A percentile compares a stretch with the other conserved stretches of the same genome.
These are phyloP conservation scores for Penicillium alfredii DNA, from an alignment of 495 filamentous ascomycete genomes.

Conservation along the genomic window DNA sequence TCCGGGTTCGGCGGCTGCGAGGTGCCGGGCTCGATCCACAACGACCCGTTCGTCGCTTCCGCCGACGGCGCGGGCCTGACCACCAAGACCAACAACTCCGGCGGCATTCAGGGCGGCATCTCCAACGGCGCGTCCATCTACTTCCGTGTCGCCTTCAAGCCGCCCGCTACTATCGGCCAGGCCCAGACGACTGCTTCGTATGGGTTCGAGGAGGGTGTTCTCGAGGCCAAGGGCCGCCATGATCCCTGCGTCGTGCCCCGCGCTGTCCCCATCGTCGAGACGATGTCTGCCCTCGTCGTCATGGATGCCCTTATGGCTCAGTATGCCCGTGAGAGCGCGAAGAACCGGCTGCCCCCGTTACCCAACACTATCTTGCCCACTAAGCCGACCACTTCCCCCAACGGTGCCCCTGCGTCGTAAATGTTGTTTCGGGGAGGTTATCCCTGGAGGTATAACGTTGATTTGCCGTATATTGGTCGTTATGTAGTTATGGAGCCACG, in stretches of 20 bases:
- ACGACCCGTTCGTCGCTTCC: constrained; percentile 75
- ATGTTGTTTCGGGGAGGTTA: too few relatives aligned
- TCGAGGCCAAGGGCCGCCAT: constrained; percentile 93
- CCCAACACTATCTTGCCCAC: constrained; percentile 36
- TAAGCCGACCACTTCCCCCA: constrained; percentile 22
- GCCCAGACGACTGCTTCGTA: constrained; percentile 83
- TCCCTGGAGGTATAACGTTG: too few relatives aligned
- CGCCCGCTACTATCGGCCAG: constrained; percentile 90
- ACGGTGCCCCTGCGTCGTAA: constrained; percentile 14
- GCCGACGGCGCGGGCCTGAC: constrained; percentile 52
- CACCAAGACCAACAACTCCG: constrained; percentile 94
- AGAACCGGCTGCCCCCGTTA: constrained; percentile 37
- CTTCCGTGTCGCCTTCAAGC: constrained; percentile 95
- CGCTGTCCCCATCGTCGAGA: constrained; percentile 92
- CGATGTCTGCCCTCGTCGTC: constrained; percentile 86
- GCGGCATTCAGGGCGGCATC: constrained; percentile 95
- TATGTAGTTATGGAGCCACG: too few relatives aligned
- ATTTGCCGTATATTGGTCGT: too few relatives aligned
- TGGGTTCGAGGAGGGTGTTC: constrained; percentile 62
- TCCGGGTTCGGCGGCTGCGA: constrained; percentile 88
- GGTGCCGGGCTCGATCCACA: constrained; percentile 85
- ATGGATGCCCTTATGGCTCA: constrained; percentile 92
- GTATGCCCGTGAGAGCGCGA: constrained; percentile 55
- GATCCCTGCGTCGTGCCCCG: constrained; percentile 94
- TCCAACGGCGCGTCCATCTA: constrained; percentile 92